Evolutionary conservation across 164 flowering plant species (phyloP), one percentile per base, ranked within the genome.

Genomic region (Vitis labrusca): DNA sequence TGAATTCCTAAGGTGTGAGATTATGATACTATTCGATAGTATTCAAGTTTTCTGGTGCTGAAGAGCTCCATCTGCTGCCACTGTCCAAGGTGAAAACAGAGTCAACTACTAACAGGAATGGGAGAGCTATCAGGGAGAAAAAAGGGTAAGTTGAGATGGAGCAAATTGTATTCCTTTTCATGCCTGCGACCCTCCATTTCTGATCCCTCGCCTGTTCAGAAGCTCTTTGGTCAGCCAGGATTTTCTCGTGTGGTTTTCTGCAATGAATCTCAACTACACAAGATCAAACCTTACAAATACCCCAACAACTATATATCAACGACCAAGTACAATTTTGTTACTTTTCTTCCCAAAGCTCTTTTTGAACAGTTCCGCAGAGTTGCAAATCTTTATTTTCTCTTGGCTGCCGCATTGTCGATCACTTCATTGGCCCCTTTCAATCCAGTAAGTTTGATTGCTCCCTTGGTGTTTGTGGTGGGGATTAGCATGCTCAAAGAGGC

Each of bases 301-400:
- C 77, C 78, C 9, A 55, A 66, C 1, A 89, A 89, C 60, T 84
- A 65, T 49, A 61, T 88, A 15, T 77, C 86, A 49, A 86, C 86
- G 3, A 88, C 90, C 3, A 89, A 84, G 74, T 89, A 89, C 76
- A 88, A 79, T 67, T 49, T 82, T 29, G 61, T 66, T 0, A 86
- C 85, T 44, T 90, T 86, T 63, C 76, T 90, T 52, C 94, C 94
- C 3, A 90, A 73, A 63, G 84, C 94, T 2, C 70, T 86, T 16
- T 86, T 84, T 64, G 91, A 89, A 76, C 93, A 87, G 76, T 89
- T 89, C 13, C 74, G 91, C 3, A 77, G 93, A 65, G 93, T 89
- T 63, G 93, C 93, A 52, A 89, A 89, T 73, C 66, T 89, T 27
- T 89, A 87, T 60, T 89, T 89, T 71, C 85, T 89, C 10, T 49